phyloP scores from a whole-genome alignment of 805 yeast species.

The Ogataea naganishii region DNA sequence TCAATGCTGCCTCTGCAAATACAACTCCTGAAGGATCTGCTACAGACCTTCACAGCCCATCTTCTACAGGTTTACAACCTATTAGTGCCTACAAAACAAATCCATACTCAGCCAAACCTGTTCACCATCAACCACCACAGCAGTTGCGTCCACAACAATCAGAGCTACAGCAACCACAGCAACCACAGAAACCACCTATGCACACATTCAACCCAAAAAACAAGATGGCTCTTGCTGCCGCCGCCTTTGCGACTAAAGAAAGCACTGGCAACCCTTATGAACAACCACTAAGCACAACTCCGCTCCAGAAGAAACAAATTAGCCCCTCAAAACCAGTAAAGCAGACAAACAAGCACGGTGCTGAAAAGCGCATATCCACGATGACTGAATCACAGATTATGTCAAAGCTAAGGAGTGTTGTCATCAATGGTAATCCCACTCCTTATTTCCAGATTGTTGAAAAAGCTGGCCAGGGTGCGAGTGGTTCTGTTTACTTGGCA shows the following conservation, averaged over 20 bases:
- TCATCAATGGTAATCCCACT: constrained; percentile 78
- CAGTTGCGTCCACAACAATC: constrained; percentile 8
- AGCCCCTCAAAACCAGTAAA: constrained; percentile 21
- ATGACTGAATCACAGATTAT: constrained; percentile 85
- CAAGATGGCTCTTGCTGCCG: constrained; percentile 23
- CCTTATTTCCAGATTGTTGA: constrained; percentile 68
- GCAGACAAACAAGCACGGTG: constrained; percentile 10
- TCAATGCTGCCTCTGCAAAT: too few relatives aligned
- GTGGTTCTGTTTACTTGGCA: constrained; percentile 91
- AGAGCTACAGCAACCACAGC: constrained; percentile 12
- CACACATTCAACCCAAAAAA: constrained; percentile 8
- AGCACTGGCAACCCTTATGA: constrained; percentile 3
- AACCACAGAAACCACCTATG: constrained; percentile 10
- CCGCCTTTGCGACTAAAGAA: constrained; percentile 24
- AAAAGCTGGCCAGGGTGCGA: constrained; percentile 96
- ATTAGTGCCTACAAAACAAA: too few relatives aligned
- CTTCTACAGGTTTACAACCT: too few relatives aligned
- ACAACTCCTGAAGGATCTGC: too few relatives aligned
- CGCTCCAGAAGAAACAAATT: constrained; percentile 7
- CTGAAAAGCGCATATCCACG: constrained; percentile 46
- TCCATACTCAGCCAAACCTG: too few relatives aligned
- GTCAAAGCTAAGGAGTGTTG: constrained; percentile 74
- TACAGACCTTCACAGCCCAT: too few relatives aligned
- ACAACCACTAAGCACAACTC: constrained; percentile 7
- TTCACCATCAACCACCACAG: constrained; percentile 3